phyloP scores from a whole-genome alignment of 306 rosid species.

The Quercus engelmannii region DNA sequence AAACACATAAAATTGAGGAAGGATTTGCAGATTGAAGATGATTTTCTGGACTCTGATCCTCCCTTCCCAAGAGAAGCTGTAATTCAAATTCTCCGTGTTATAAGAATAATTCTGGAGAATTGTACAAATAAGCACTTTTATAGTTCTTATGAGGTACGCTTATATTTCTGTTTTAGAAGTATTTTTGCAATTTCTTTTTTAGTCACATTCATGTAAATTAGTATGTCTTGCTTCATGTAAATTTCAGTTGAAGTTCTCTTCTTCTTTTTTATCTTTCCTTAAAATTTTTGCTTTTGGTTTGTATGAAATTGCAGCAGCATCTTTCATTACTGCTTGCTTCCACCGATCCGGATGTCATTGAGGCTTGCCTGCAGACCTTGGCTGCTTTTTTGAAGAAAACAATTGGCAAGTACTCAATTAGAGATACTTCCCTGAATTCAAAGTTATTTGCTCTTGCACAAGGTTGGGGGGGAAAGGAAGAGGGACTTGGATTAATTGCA shows the following conservation, averaged over 20 bases:
- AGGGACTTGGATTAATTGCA: slow-evolving; percentile 93
- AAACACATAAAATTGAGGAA: slow-evolving; percentile 85
- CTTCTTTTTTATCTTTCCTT: not conserved
- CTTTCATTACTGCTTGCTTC: slow-evolving; percentile 93
- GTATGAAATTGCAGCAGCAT: slow-evolving; percentile 82
- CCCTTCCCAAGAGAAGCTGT: slow-evolving; percentile 89
- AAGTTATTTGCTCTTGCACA: slow-evolving; percentile 89
- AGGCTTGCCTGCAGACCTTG: slow-evolving; percentile 90
- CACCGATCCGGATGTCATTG: slow-evolving; percentile 91
- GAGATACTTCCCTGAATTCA: slow-evolving; percentile 79
- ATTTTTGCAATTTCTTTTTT: not conserved
- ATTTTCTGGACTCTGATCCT: slow-evolving; percentile 69
- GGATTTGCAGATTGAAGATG: slow-evolving; percentile 84
- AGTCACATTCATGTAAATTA: not conserved
- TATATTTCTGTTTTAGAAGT: slow-evolving; percentile 1
- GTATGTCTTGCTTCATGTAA: not conserved
- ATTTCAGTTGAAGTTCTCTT: not conserved
- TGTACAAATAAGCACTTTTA: slow-evolving; percentile 96
- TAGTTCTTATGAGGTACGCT: slow-evolving; percentile 84
- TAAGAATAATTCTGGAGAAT: slow-evolving; percentile 86
- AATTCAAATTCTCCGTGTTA: slow-evolving; percentile 89
- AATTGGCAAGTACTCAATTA: slow-evolving; percentile 76
- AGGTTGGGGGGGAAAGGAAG: slow-evolving; percentile 99
- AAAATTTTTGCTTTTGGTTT: slow-evolving; percentile 15
- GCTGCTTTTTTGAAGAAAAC: slow-evolving; percentile 90